Conservation (phyloP, 352 stramenopile species). For the Saprolegnia parasitica region DNA sequence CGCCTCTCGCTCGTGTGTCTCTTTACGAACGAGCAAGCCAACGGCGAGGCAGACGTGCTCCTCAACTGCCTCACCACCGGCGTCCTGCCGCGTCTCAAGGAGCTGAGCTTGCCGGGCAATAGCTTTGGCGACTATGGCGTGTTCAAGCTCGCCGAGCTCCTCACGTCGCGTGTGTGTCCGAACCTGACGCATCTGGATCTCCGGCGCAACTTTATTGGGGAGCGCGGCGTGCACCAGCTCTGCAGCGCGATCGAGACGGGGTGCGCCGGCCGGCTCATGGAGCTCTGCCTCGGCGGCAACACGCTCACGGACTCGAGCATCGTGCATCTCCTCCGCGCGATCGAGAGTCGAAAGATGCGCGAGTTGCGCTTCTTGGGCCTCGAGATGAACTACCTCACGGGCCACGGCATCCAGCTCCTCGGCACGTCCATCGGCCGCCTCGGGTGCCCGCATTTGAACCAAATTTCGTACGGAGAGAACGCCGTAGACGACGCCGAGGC, state of each 20-base stretch:
- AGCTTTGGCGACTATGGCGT: conserved; percentile 82
- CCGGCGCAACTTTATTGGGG: conserved; percentile 81
- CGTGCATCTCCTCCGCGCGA: conserved; percentile 72
- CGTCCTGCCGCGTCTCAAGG: conserved; percentile 67
- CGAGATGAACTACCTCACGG: conserved; percentile 30
- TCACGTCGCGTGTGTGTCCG: conserved; percentile 68
- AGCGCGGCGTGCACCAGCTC: conserved; percentile 50
- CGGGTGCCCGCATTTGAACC: conserved; percentile 66
- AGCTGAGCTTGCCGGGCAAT: conserved; percentile 78
- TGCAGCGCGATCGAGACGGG: conserved; percentile 69
- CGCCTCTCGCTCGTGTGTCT: conserved; percentile 70
- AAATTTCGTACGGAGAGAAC: conserved; percentile 86
- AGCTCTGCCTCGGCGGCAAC: conserved; percentile 78
- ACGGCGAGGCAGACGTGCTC: conserved; percentile 76
- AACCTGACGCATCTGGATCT: conserved; percentile 74
- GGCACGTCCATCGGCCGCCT: conserved; percentile 76
- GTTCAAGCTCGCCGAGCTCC: conserved; percentile 75
- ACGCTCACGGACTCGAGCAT: conserved; percentile 82
- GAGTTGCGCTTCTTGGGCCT: conserved; percentile 47
- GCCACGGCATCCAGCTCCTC: conserved; percentile 38
- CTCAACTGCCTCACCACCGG: conserved; percentile 74
- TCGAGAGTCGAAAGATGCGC: conserved; percentile 63
- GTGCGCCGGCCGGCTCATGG: conserved; percentile 55
- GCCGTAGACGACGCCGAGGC: conserved; percentile 66
- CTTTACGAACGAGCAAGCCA: conserved; percentile 83